Base-by-base conservation (phyloP, 768 basidiomycete genomes). In the Hemileccinum rubropunctum region DNA sequence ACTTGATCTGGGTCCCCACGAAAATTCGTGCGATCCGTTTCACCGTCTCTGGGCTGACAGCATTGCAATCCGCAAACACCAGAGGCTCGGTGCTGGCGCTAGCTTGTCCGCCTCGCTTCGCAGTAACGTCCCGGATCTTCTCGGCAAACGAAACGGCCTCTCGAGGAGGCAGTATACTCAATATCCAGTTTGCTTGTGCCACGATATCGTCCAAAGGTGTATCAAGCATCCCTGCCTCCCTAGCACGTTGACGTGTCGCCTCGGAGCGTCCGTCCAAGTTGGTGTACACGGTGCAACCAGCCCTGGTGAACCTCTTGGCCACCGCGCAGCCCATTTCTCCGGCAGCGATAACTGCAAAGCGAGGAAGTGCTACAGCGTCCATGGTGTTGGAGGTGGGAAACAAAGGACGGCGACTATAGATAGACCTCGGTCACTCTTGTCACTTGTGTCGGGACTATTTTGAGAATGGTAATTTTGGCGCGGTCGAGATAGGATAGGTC, bases 241-340 rank as follows among this genome's bases (percentile, higher is more conserved):
- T 56, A 4, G 82, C 81, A 8, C 80, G 73, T 52, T 64, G 64
- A n/a, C 69, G 68, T 1, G 82, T 78, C 26, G 66, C 72, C 47
- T 75, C 71, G 3, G 81, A 83, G 36, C 82, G 77, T 28, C 76
- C 76, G 23, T 76, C 72, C 37, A 84, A 66, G 54, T 74, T 74
- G 11, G 82, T 83, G 51, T 82, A 73, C 20, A 82, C 80, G 6
- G 71, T 75, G 58, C 74, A 75, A 23, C 81, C 77, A n/a, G 72
- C 67, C 18, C 66, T 57, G 2, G 71, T 70, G 32, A 84, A 69
- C 23, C 71, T 73, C 28, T 64, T 71, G 15, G 73, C 82, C 27
- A 85, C 76, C 17, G 72, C 82, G 6, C 80, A 68, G 23, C 81
- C 82, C 84, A 83, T 85, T 3, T 73, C 75, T 15, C 82, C 82